Conservation (phyloP, 129 eudicot genomes). For the Artemisia tridentata region DNA sequence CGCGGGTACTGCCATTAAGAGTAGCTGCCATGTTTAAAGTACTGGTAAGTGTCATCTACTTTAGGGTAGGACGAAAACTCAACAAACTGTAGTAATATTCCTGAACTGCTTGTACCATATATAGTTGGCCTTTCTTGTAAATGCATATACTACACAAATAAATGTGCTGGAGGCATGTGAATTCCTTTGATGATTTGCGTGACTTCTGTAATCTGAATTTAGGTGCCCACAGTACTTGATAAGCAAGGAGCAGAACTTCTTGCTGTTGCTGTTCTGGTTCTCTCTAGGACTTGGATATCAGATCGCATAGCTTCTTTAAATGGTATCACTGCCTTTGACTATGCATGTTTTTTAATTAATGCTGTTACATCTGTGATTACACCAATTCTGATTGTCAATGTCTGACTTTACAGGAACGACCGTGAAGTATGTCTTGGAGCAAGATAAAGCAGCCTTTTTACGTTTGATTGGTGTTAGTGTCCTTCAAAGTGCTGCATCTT, state of each 20-base stretch:
- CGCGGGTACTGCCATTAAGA: slow-evolving; percentile 67
- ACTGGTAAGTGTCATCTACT: slow-evolving; percentile 59
- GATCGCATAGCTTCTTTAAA: slow-evolving; percentile 98
- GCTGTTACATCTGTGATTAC: background rate
- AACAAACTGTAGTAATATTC: too few relatives aligned
- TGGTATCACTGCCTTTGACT: slow-evolving; percentile 42
- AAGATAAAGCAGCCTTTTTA: slow-evolving; percentile 84
- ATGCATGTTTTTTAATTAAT: background rate
- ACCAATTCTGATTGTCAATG: slow-evolving; percentile 1
- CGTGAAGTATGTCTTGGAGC: slow-evolving; percentile 91
- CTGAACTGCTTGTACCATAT: background rate
- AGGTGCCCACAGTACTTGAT: slow-evolving; percentile 95
- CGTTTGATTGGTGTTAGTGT: slow-evolving; percentile 89
- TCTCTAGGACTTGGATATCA: slow-evolving; percentile 91
- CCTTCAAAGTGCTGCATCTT: slow-evolving; percentile 97
- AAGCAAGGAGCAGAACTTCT: slow-evolving; percentile 95
- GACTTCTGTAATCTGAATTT: slow-evolving; percentile 29
- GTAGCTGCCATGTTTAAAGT: slow-evolving; percentile 92
- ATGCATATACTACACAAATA: slow-evolving; percentile 1
- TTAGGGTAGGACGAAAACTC: background rate
- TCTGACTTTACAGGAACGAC: slow-evolving; percentile 69
- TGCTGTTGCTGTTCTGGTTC: slow-evolving; percentile 87
- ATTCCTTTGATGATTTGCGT: slow-evolving; percentile 7
- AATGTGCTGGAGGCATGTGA: background rate
- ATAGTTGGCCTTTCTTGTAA: background rate